Conservation (phyloP, 805 yeast genomes). For the Candida insectalens region DNA sequence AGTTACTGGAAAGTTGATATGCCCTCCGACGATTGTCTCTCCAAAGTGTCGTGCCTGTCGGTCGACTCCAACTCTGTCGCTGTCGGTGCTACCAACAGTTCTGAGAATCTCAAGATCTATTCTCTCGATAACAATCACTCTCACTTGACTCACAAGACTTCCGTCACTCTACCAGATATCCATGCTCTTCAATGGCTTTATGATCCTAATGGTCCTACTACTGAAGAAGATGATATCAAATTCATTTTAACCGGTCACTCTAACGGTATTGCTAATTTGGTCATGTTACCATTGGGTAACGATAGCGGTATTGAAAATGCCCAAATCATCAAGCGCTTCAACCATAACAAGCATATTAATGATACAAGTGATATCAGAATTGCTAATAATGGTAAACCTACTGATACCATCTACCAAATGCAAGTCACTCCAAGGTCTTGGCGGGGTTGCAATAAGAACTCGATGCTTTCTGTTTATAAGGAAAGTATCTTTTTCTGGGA, state of each 20-base stretch:
- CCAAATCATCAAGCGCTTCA: constrained; percentile 67
- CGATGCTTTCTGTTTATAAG: constrained; percentile 54
- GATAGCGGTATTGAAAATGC: constrained; percentile 38
- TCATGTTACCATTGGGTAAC: constrained; percentile 47
- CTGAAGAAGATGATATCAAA: constrained; percentile 24
- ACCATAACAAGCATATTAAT: constrained; percentile 59
- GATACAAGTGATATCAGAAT: constrained; percentile 5
- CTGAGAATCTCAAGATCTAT: constrained; percentile 42
- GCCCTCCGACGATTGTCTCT: constrained; percentile 7
- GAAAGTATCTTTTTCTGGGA: constrained; percentile 77
- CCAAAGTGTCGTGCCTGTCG: constrained; percentile 3
- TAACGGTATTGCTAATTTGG: constrained; percentile 65
- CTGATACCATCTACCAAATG: constrained; percentile 24
- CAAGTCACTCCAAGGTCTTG: constrained; percentile 31
- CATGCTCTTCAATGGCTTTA: constrained; percentile 45
- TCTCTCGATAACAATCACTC: constrained; percentile 30
- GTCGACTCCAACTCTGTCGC: constrained; percentile 31
- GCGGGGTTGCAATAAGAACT: constrained; percentile 31
- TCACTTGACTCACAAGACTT: constrained; percentile 44
- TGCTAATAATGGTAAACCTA: constrained; percentile 6
- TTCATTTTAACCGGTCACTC: constrained; percentile 64
- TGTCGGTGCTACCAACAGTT: constrained; percentile 36
- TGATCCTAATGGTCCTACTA: constrained; percentile 7
- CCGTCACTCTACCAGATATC: constrained; percentile 49
- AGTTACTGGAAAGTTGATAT: constrained; percentile 26